A percentile compares a stretch with the other conserved stretches of the same genome.
Conservation (phyloP, 805 yeast genomes). For the Saccharomycopsis vini region DNA sequence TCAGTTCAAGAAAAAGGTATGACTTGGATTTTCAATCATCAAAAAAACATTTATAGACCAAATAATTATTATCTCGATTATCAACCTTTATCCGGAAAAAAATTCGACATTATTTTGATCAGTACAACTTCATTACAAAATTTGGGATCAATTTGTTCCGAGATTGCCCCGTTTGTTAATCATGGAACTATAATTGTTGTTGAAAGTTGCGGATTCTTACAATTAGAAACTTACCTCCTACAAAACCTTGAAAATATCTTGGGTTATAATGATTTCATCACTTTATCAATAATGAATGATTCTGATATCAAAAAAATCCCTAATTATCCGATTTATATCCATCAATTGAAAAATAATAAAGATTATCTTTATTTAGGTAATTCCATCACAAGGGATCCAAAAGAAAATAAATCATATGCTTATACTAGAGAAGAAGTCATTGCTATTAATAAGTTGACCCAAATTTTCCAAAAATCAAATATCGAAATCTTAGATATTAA, state of each 20-base stretch:
- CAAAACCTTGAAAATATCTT: slow-evolving; percentile 32
- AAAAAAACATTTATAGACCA: not conserved
- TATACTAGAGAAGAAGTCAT: slow-evolving; percentile 32
- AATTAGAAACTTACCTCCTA: slow-evolving; percentile 56
- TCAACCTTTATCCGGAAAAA: not conserved
- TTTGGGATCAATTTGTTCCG: slow-evolving; percentile 34
- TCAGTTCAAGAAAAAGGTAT: slow-evolving; percentile 20
- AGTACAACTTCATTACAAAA: slow-evolving; percentile 45
- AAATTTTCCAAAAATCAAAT: slow-evolving; percentile 30
- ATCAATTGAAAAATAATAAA: slow-evolving; percentile 30
- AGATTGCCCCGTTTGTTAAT: slow-evolving; percentile 31
- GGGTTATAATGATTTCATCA: slow-evolving; percentile 28
- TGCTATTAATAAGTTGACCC: slow-evolving; percentile 28
- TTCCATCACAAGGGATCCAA: slow-evolving; percentile 28
- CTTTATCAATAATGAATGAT: slow-evolving; percentile 55
- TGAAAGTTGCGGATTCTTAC: slow-evolving; percentile 65
- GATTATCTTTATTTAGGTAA: slow-evolving; percentile 33
- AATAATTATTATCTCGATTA: not conserved
- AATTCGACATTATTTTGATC: slow-evolving; percentile 37
- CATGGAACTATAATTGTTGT: slow-evolving; percentile 45
- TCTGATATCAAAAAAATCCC: slow-evolving; percentile 38
- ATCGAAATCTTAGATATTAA: slow-evolving; percentile 39
- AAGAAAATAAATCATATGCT: slow-evolving; percentile 31
- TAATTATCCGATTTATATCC: slow-evolving; percentile 26
- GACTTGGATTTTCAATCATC: slow-evolving; percentile 21